Conservation (phyloP, 1,139 yeast genomes). For the Pneumocystis wakefieldiae region DNA sequence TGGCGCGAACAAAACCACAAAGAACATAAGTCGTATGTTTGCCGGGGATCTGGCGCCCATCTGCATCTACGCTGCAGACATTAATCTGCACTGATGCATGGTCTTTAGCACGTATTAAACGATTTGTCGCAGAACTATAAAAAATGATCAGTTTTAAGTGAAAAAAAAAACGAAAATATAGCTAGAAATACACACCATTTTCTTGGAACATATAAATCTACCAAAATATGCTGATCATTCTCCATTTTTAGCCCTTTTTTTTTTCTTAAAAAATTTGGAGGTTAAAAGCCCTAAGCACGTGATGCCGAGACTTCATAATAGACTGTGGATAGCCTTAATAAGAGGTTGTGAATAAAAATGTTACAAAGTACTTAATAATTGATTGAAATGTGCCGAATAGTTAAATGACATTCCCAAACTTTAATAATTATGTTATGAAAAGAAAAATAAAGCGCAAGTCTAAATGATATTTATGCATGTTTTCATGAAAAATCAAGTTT, state of each 20-base stretch:
- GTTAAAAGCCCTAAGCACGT: neutral
- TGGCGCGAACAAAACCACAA: slow-evolving; percentile 82
- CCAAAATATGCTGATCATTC: slow-evolving; percentile 99
- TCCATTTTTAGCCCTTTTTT: slow-evolving; percentile 53
- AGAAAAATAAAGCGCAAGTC: neutral
- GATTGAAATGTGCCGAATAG: neutral
- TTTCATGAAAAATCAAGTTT: neutral
- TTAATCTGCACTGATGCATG: slow-evolving; percentile 95
- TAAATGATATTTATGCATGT: neutral
- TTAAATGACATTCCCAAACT: too few species aligned
- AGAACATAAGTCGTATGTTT: slow-evolving; percentile 89
- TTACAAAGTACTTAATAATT: neutral
- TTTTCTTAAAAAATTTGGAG: neutral
- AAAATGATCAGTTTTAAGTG: slow-evolving; percentile 1
- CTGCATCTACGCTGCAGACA: slow-evolving; percentile 79
- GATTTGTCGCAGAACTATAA: slow-evolving; percentile 86
- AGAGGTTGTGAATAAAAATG: neutral
- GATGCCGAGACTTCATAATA: too few species aligned
- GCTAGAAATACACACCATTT: slow-evolving; percentile 41
- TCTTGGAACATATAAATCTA: slow-evolving; percentile 99
- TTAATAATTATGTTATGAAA: too few species aligned
- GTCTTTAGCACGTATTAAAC: slow-evolving; percentile 99
- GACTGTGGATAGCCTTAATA: too few species aligned
- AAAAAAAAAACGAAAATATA: neutral
- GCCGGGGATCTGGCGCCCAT: slow-evolving; percentile 91